These are phyloP conservation scores for Paxillus ammoniavirescens DNA, from an alignment of 768 basidiomycete species.

Conservation along the genomic window DNA sequence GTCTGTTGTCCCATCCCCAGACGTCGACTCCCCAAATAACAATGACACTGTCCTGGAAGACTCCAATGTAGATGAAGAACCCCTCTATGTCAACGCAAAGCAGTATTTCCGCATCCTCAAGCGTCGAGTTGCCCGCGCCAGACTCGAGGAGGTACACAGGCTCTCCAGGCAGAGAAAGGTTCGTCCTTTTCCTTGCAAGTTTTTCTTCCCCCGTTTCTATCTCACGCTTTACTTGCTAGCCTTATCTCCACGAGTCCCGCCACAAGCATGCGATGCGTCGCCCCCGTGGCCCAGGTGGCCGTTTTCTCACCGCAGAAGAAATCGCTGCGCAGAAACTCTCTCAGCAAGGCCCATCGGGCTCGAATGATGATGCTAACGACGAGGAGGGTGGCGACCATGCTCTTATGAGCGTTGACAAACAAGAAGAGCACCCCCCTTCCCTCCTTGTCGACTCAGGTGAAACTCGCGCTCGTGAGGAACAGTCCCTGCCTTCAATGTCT, in stretches of 20 bases:
- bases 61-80: conserved; percentile 81
- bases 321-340: conserved; percentile 75
- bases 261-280: conserved; percentile 98
- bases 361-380: conserved; percentile 45
- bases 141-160: conserved; percentile 91
- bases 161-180: conserved; percentile 94
- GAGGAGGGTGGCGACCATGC: conserved; percentile 30
- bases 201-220: conserved; percentile 1
- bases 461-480: conserved; percentile 10
- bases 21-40: conserved; percentile 11
- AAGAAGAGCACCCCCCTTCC: conserved; percentile 19
- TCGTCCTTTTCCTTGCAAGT: not conserved
- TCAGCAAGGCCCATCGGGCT: conserved; percentile 31
- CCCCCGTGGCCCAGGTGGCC: conserved; percentile 94
- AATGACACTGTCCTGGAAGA: conserved; percentile 35
- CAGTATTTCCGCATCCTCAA: conserved; percentile 99
- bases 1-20: conserved; percentile 9
- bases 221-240: conserved; percentile 45
- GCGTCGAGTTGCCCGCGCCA: conserved; percentile 83
- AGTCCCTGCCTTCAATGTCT: conserved; percentile 2
- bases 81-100: conserved; percentile 98
- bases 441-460: conserved; percentile 18
- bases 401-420: conserved; percentile 9
- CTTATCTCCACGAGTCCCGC: conserved; percentile 96
- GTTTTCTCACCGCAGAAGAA: conserved; percentile 96